Base-by-base conservation (phyloP, 306 rosid genomes). In the Fagus sylvatica region DNA sequence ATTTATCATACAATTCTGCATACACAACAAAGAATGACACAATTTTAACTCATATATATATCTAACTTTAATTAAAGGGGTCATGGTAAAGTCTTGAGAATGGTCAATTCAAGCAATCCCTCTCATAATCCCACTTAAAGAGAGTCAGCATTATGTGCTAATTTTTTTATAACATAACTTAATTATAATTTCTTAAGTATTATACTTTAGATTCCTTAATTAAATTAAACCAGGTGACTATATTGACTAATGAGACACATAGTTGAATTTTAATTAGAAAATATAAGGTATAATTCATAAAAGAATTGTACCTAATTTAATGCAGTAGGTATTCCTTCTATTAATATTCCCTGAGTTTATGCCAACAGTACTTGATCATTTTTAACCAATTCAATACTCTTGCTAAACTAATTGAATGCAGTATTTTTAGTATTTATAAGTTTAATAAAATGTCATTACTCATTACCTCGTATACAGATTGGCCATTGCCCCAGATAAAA, bases 401-500 rank as follows among this genome's bases (percentile, higher is more conserved):
- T 22, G 36, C 34, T 56, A 8, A 46, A 46, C 51, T 22, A 56
- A 56, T 46, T 10, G 15, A 56, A 6, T 2, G 34, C 10, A 56
- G 11, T 22, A 22, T 22, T 7, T 22, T 56, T 1, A 22, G 34
- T 22, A 28, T 22, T 56, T 5, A 22, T 7, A 56, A n/a, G 62
- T n/a, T 56, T 2, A 56, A 56, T 19, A 56, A 17, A 19, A 56
- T 5, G 22, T 57, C 34, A 12, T 28, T 9, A 9, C 12, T 46
- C 4, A 12, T 4, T 79, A 83, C 84, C 81, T 72, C 65, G 22
- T 72, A 88, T 13, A 56, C 51, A 22, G 92, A 86, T 10, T 84
- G 88, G 11, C 87, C 90, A 17, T 0, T 16, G 12, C 92, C 90
- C 59, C 80, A 88, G 4, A 88, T 86, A 40, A 88, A 84, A 62